Conservation (phyloP, 2,329 filamentous ascomycete genomes). For the Cordyceps pruinosa region DNA sequence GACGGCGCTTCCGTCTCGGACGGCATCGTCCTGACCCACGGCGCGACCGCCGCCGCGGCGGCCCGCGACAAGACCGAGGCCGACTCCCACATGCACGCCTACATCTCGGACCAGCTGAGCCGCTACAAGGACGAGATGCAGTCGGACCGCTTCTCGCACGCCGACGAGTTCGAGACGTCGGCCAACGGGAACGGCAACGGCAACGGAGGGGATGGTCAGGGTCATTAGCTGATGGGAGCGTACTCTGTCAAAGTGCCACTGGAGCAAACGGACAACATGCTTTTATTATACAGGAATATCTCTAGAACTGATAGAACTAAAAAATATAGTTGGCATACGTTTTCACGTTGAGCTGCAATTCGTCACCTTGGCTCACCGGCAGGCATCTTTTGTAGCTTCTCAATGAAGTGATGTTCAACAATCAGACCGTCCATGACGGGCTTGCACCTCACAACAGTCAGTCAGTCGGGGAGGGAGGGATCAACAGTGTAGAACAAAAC, state of each 20-base stretch:
- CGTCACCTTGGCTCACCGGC: background rate
- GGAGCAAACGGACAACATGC: background rate
- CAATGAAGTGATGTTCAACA: too few species aligned
- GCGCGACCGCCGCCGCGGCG: conserved; percentile 36
- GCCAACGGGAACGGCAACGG: conserved; percentile 16
- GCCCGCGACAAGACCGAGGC: conserved; percentile 45
- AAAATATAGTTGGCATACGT: background rate
- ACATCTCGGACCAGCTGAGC: conserved; percentile 74
- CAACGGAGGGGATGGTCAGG: background rate
- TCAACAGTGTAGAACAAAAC: conserved; percentile 3
- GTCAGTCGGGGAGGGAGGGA: background rate
- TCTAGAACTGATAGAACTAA: conserved; percentile 1
- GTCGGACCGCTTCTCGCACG: conserved; percentile 23
- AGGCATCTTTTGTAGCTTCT: background rate
- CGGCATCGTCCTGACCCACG: conserved; percentile 24
- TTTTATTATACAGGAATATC: background rate
- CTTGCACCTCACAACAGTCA: too few species aligned
- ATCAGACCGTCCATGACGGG: too few species aligned
- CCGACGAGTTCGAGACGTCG: conserved; percentile 43
- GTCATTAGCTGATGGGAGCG: background rate
- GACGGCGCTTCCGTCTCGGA: conserved; percentile 27
- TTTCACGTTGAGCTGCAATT: background rate
- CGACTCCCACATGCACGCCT: conserved; percentile 68
- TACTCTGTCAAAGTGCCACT: background rate
- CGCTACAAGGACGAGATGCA: conserved; percentile 45